Evolutionary conservation across 2,329 filamentous ascomycete species (phyloP).

Genomic region (Talaromyces islandicus): DNA sequence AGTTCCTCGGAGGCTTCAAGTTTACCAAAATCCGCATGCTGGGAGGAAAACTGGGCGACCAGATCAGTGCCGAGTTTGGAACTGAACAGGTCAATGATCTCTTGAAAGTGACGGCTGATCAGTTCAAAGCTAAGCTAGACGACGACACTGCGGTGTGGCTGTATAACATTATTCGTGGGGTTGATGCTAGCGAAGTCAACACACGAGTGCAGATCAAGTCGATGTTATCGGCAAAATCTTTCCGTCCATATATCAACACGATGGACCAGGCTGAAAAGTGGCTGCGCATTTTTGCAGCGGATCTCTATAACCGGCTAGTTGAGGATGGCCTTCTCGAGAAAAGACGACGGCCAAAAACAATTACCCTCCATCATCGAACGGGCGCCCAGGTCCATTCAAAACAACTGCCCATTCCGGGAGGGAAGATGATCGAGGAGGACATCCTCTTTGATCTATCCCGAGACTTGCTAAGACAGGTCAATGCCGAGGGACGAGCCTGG

Average conservation of each 20-base stretch:
- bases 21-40: constrained; percentile 92
- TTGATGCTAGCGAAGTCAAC: constrained; percentile 84
- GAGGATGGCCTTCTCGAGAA: constrained; percentile 88
- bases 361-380: constrained; percentile 77
- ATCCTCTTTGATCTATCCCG: constrained; percentile 70
- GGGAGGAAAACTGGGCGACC: constrained; percentile 90
- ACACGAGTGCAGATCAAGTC: constrained; percentile 89
- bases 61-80: constrained; percentile 72
- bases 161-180: constrained; percentile 75
- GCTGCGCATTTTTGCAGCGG: constrained; percentile 84
- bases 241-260: constrained; percentile 73
- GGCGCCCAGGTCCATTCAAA: constrained; percentile 68
- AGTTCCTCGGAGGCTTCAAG: constrained; percentile 79
- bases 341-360: constrained; percentile 75
- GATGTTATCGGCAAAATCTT: constrained; percentile 95
- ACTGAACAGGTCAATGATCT: constrained; percentile 76
- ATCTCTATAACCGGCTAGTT: constrained; percentile 82
- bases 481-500: constrained; percentile 74
- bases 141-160: constrained; percentile 84
- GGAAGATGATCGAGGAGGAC: constrained; percentile 65
- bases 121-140: constrained; percentile 70
- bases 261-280: constrained; percentile 74
- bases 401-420: constrained; percentile 68
- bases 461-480: constrained; percentile 68
- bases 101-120: constrained; percentile 64